A percentile compares a stretch with the other conserved stretches of the same genome.
Conservation (phyloP, 1,284 basidiomycete genomes). For the Rhodotorula sp. region DNA sequence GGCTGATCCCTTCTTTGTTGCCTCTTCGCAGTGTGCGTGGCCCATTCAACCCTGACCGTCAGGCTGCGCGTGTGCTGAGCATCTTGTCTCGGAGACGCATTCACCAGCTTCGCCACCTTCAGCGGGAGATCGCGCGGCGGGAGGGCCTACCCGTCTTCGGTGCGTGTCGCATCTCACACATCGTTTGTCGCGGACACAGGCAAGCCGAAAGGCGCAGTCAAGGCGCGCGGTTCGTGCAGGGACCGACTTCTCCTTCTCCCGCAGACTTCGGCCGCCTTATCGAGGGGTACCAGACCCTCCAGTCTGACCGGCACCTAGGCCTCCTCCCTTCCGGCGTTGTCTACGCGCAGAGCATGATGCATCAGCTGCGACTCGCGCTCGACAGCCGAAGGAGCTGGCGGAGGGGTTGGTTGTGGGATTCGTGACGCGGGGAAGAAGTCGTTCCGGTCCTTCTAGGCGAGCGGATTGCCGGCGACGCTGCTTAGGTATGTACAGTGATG, state of each 20-base stretch:
- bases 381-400: slow-evolving; percentile 25
- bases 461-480: no score
- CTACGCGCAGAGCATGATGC: slow-evolving; percentile 38
- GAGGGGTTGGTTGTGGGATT: slow-evolving; percentile 29
- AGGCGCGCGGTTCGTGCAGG: no score
- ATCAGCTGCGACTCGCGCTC: slow-evolving; percentile 42
- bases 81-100: slow-evolving; percentile 14
- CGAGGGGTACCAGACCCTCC: slow-evolving; percentile 41
- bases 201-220: no score
- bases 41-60: no score
- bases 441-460: no score
- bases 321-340: slow-evolving; percentile 35
- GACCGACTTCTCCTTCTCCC: background rate
- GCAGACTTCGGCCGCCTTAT: slow-evolving; percentile 36
- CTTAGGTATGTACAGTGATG: no score
- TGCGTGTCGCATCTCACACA: background rate
- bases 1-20: background rate
- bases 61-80: no score
- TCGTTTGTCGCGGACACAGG: no score
- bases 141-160: slow-evolving; percentile 40
- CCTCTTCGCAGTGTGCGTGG: no score
- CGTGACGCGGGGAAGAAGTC: background rate
- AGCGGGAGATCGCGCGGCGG: slow-evolving; percentile 34
- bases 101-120: slow-evolving; percentile 39
- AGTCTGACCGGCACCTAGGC: slow-evolving; percentile 37